Conservation (phyloP, 345 rosid species). For the Syzygium aromaticum region DNA sequence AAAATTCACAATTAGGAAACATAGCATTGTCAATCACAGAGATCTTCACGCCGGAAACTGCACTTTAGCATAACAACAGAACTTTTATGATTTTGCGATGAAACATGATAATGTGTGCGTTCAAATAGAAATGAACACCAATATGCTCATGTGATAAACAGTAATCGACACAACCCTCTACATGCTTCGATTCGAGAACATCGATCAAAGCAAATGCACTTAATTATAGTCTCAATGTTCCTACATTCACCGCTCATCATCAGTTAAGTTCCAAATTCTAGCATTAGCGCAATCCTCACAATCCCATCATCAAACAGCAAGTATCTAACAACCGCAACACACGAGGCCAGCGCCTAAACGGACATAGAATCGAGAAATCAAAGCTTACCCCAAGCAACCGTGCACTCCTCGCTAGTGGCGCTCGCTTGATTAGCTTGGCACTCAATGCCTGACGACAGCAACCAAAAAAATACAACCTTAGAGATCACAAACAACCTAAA, state of each 20-base stretch:
- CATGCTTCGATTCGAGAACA: neutral
- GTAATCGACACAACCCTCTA: neutral
- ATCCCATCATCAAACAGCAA: neutral
- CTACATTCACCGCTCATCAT: neutral
- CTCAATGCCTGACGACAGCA: slow-evolving; percentile 56
- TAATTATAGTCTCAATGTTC: neutral
- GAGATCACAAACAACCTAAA: neutral
- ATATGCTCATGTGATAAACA: neutral
- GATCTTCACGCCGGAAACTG: neutral
- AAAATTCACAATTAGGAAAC: neutral
- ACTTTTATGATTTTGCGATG: neutral
- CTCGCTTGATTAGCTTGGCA: slow-evolving; percentile 94
- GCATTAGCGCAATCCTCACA: neutral
- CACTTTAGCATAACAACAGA: neutral
- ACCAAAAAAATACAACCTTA: neutral
- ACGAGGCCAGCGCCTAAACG: accelerated
- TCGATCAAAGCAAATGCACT: neutral
- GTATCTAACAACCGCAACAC: neutral
- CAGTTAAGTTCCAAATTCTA: neutral
- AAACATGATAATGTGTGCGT: neutral
- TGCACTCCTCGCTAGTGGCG: slow-evolving; percentile 91
- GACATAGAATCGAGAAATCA: neutral
- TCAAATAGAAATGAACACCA: neutral
- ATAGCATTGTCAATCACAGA: neutral
- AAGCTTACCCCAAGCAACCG: slow-evolving; percentile 88